Evolutionary conservation across 768 basidiomycete species (phyloP).

Genomic region (Lyophyllum decastes): DNA sequence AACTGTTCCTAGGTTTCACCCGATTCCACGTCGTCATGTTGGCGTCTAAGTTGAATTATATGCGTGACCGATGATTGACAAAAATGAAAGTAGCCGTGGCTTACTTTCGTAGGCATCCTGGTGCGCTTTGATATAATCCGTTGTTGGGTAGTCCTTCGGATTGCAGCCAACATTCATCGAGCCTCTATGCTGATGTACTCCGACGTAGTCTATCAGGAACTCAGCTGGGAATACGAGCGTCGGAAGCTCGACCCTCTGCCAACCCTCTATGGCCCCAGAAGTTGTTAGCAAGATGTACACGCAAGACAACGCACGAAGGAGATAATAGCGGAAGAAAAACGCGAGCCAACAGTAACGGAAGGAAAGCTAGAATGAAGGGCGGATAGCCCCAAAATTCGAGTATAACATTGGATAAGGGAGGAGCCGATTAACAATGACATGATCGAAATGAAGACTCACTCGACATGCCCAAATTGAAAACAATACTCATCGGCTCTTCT

Average conservation of each 20-base stretch:
- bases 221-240: conserved; percentile 71
- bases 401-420: too few species aligned
- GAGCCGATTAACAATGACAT: too few species aligned
- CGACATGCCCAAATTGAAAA: conserved; percentile 67
- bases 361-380: too few species aligned
- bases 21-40: conserved; percentile 46
- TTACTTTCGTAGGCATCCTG: conserved; percentile 55
- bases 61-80: background rate
- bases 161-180: conserved; percentile 64
- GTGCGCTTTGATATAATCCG: conserved; percentile 60
- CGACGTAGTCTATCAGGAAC: conserved; percentile 75
- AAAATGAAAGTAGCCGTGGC: conserved; percentile 18
- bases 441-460: conserved; percentile 29
- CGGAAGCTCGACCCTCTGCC: conserved; percentile 58
- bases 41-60: conserved; percentile 29
- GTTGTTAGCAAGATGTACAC: too few species aligned
- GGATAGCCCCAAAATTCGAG: too few species aligned
- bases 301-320: background rate
- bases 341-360: too few species aligned
- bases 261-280: conserved; percentile 43
- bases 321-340: background rate
- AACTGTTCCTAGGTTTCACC: conserved; percentile 39
- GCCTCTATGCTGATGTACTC: conserved; percentile 75
- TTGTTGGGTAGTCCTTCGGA: conserved; percentile 65
- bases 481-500: conserved; percentile 60